phyloP scores from a whole-genome alignment of 805 yeast species.

The Kuraishia cidri region DNA sequence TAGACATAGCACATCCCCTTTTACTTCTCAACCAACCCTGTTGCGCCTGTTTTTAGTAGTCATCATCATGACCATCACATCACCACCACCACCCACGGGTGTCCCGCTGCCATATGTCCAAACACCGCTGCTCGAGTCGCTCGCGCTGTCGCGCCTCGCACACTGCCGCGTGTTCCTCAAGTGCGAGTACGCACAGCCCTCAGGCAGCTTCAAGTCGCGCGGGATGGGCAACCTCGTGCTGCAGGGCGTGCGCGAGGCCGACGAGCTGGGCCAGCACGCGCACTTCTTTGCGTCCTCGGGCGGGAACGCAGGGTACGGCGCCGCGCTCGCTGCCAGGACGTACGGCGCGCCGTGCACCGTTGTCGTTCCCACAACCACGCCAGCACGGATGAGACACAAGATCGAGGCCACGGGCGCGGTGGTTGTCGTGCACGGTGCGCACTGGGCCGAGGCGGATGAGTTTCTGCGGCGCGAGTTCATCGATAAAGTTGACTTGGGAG shows the following conservation, averaged over 20 bases:
- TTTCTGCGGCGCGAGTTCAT: slow-evolving; percentile 24
- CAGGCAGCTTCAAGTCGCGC: slow-evolving; percentile 48
- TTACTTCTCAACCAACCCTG: too few relatives aligned
- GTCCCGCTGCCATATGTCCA: too few relatives aligned
- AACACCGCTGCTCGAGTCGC: too few relatives aligned
- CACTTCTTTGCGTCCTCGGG: slow-evolving; percentile 45
- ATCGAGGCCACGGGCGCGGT: slow-evolving; percentile 40
- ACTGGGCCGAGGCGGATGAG: slow-evolving; percentile 43
- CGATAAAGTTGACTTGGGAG: slow-evolving; percentile 9
- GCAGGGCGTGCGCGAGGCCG: slow-evolving; percentile 19
- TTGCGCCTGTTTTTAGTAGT: too few relatives aligned
- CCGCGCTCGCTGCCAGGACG: slow-evolving; percentile 33
- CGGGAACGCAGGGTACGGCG: slow-evolving; percentile 51
- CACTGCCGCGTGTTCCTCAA: slow-evolving; percentile 14
- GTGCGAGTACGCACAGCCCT: slow-evolving; percentile 44
- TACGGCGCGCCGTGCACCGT: slow-evolving; percentile 42
- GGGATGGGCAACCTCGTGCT: slow-evolving; percentile 41
- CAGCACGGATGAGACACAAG: slow-evolving; percentile 31
- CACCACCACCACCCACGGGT: too few relatives aligned
- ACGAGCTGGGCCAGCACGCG: slow-evolving; percentile 16
- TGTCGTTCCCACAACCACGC: slow-evolving; percentile 46
- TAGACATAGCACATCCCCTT: too few relatives aligned
- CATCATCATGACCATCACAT: too few relatives aligned
- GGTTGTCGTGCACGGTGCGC: slow-evolving; percentile 33
- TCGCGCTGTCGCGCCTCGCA: too few relatives aligned